Conservation (phyloP, 441 rosid species). For the Capsella rubella region DNA sequence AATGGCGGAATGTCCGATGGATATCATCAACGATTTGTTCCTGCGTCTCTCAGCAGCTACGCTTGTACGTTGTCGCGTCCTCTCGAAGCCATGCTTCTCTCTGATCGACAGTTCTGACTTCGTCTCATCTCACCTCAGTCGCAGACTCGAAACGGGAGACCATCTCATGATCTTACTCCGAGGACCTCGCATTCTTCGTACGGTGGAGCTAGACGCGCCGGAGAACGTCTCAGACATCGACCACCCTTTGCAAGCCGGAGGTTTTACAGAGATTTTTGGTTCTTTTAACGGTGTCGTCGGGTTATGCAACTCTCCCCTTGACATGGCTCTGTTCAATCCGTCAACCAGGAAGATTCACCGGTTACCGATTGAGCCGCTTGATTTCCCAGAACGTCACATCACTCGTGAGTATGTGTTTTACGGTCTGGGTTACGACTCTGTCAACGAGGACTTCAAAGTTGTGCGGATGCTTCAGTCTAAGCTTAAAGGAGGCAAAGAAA, state of each 20-base stretch:
- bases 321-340: constrained; percentile 58
- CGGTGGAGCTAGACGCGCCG: constrained; percentile 39
- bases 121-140: constrained; percentile 45
- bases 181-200: constrained; percentile 42
- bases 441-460: constrained; percentile 56
- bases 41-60: constrained; percentile 43
- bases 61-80: constrained; percentile 47
- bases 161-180: constrained; percentile 45
- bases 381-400: constrained; percentile 31
- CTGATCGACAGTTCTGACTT: constrained; percentile 50
- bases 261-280: constrained; percentile 57
- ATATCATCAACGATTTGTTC: constrained; percentile 48
- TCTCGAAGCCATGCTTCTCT: constrained; percentile 45
- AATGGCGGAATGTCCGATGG: constrained; percentile 53
- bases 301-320: constrained; percentile 54
- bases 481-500: constrained; percentile 48
- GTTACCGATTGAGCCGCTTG: constrained; percentile 48
- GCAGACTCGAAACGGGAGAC: constrained; percentile 40
- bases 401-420: constrained; percentile 56
- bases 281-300: constrained; percentile 62
- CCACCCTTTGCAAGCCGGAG: constrained; percentile 50
- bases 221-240: constrained; percentile 38
- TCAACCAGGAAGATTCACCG: constrained; percentile 49
- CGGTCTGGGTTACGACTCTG: constrained; percentile 65
- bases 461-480: constrained; percentile 56